phyloP scores from a whole-genome alignment of 805 yeast genomes.

The Metschnikowia chrysomelidarum region DNA sequence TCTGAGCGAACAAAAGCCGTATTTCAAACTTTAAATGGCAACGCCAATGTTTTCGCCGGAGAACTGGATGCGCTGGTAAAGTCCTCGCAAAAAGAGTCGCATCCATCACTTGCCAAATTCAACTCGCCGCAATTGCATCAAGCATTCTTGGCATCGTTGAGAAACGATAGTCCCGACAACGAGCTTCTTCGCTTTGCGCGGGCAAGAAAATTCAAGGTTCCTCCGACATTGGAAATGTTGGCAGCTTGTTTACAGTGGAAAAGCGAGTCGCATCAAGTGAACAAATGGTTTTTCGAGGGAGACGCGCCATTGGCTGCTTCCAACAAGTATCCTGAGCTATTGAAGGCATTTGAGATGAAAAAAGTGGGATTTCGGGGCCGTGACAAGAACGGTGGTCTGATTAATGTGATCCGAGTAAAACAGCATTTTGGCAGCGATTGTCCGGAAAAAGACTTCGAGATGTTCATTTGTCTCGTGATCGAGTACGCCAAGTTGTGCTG shows the following conservation, averaged over 20 bases:
- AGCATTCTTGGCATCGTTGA: conserved; percentile 13
- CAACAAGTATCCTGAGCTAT: conserved; percentile 17
- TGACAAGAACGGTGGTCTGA: conserved; percentile 18
- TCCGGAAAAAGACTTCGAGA: conserved; percentile 23
- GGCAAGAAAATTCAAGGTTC: conserved; percentile 19
- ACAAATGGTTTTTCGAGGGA: conserved; percentile 20
- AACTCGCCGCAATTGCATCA: conserved; percentile 17
- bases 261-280: conserved; percentile 23
- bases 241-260: conserved; percentile 19
- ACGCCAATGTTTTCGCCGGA: conserved; percentile 13
- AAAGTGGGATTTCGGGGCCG: conserved; percentile 18
- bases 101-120: conserved; percentile 11
- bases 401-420: conserved; percentile 21
- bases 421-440: conserved; percentile 24
- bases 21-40: conserved; percentile 13
- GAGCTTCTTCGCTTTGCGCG: conserved; percentile 19
- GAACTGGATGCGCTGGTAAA: conserved; percentile 13
- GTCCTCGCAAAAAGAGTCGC: conserved; percentile 7
- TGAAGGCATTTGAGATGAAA: conserved; percentile 17
- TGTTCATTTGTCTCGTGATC: conserved; percentile 18
- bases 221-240: conserved; percentile 14
- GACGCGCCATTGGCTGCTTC: conserved; percentile 12
- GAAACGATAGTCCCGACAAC: conserved; percentile 19
- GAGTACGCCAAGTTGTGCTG: conserved; percentile 44
- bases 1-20: conserved; percentile 12